These are phyloP conservation scores for Arthrinium phaeospermum DNA, from an alignment of 2,329 filamentous ascomycete species.

Conservation along the genomic window DNA sequence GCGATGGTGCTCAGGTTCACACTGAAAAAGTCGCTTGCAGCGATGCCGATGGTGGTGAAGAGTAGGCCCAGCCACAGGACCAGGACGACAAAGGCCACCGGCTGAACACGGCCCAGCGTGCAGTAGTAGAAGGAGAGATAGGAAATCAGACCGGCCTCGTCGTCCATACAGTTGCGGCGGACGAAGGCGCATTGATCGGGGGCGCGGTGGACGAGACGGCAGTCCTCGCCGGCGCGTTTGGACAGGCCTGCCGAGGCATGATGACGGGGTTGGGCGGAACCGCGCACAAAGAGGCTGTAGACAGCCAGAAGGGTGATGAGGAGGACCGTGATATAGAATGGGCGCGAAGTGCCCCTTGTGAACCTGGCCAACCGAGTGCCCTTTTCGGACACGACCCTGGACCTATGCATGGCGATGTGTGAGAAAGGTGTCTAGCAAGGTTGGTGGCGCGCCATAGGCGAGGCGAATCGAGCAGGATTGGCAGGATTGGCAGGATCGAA, in stretches of 20 bases:
- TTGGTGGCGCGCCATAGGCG: slow-evolving; percentile 3
- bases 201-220: slow-evolving; percentile 78
- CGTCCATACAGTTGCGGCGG: slow-evolving; percentile 79
- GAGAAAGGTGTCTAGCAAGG: background rate
- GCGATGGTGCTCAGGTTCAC: slow-evolving; percentile 95
- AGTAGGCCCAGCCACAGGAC: slow-evolving; percentile 85
- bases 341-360: slow-evolving; percentile 51
- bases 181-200: slow-evolving; percentile 88
- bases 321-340: slow-evolving; percentile 55
- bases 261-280: slow-evolving; percentile 26
- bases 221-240: slow-evolving; percentile 55
- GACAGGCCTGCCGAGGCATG: slow-evolving; percentile 26
- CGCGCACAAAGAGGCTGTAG: slow-evolving; percentile 46
- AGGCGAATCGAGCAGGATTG: background rate
- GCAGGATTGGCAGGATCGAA: no score
- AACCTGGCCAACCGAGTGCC: slow-evolving; percentile 30
- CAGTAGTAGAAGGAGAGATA: slow-evolving; percentile 96
- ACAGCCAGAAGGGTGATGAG: slow-evolving; percentile 53
- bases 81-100: slow-evolving; percentile 79
- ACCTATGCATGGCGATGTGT: background rate
- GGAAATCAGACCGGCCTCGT: slow-evolving; percentile 86
- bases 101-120: slow-evolving; percentile 68
- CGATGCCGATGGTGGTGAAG: slow-evolving; percentile 96
- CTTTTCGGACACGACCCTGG: slow-evolving; percentile 3
- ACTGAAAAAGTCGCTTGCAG: slow-evolving; percentile 97